Conservation (phyloP, 371 early-diverging fungal species). For the Phascolomyces articulosus region DNA sequence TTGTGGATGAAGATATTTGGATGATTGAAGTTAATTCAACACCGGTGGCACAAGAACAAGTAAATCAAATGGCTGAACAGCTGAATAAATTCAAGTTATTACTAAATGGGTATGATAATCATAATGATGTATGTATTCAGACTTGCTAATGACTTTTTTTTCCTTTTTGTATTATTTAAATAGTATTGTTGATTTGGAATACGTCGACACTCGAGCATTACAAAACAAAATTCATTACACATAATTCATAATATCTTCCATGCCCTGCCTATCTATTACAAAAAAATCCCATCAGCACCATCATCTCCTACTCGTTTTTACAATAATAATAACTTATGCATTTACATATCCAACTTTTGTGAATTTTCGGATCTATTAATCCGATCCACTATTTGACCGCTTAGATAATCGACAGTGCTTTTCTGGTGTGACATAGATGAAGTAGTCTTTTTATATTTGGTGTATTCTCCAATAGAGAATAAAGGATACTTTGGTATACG, state of each 20-base stretch:
- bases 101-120: conserved; percentile 42
- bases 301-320: neutral
- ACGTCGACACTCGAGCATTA: conserved; percentile 50
- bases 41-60: conserved; percentile 50
- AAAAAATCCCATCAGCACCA: neutral
- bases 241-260: conserved; percentile 13
- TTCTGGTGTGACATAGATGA: no score
- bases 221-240: conserved; percentile 51
- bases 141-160: no score
- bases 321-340: neutral
- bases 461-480: no score
- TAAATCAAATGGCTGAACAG: conserved; percentile 53
- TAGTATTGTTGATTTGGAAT: conserved; percentile 50
- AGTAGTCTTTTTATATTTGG: no score
- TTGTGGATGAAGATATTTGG: conserved; percentile 41
- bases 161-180: no score
- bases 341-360: no score
- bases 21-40: conserved; percentile 46
- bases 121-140: neutral
- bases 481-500: no score
- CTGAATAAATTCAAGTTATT: conserved; percentile 40
- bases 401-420: no score
- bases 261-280: neutral
- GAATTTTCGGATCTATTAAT: no score
- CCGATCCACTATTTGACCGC: no score